Evolutionary conservation across 352 stramenopile species (phyloP).

Genomic region (Phytophthora pini): DNA sequence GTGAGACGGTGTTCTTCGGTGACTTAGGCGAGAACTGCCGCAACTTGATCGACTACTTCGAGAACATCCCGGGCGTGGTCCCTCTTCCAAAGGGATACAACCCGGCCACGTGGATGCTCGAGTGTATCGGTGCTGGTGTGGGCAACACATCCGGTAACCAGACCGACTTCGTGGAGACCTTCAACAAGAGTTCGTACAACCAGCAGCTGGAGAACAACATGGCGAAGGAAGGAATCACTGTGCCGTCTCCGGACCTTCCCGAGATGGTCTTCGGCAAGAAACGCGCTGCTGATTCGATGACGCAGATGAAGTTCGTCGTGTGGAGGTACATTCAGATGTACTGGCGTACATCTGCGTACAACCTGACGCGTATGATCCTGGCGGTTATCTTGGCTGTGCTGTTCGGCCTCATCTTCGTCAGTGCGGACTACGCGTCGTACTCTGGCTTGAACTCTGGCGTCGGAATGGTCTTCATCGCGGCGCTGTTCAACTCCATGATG

Average conservation of each 20-base stretch:
- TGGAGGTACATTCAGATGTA: slow-evolving; percentile 39
- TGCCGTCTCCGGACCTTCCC: slow-evolving; percentile 9
- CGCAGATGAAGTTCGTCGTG: slow-evolving; percentile 38
- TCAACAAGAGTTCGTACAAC: slow-evolving; percentile 24
- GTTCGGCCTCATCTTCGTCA: slow-evolving; percentile 71
- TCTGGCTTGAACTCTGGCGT: slow-evolving; percentile 47
- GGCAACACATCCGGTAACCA: slow-evolving; percentile 17
- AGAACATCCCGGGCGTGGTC: slow-evolving; percentile 40
- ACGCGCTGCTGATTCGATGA: slow-evolving; percentile 24
- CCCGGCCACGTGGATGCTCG: slow-evolving; percentile 37
- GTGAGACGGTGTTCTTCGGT: slow-evolving; percentile 43
- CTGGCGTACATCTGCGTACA: slow-evolving; percentile 74
- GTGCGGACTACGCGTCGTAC: slow-evolving; percentile 38
- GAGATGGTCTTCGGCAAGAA: slow-evolving; percentile 40
- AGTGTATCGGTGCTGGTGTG: slow-evolving; percentile 53
- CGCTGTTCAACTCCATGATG: slow-evolving; percentile 68
- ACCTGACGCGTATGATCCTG: slow-evolving; percentile 64
- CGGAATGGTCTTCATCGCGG: slow-evolving; percentile 81
- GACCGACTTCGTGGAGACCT: slow-evolving; percentile 29
- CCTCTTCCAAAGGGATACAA: slow-evolving; percentile 50
- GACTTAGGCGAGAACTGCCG: slow-evolving; percentile 38
- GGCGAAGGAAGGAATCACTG: slow-evolving; percentile 33
- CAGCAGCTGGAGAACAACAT: slow-evolving; percentile 15
- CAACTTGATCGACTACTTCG: slow-evolving; percentile 48
- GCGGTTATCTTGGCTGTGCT: slow-evolving; percentile 66